Conservation (phyloP, 805 yeast species). For the Candida fluviatilis region DNA sequence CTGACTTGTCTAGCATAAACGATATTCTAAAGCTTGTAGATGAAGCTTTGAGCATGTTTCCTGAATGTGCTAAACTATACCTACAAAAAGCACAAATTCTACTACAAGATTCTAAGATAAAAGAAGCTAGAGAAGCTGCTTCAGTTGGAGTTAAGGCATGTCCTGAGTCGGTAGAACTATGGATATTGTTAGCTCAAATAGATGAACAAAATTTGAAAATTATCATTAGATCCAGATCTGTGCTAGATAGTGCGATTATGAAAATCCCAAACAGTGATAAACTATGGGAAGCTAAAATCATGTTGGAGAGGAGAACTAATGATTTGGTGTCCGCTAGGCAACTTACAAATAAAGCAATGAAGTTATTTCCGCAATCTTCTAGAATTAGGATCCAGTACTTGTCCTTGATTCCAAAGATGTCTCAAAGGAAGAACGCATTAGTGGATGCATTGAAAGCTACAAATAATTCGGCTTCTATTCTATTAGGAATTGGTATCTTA, state of each 20-base stretch:
- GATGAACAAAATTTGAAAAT: constrained; percentile 42
- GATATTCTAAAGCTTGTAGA: constrained; percentile 25
- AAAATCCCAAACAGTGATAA: constrained; percentile 44
- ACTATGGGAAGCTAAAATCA: constrained; percentile 57
- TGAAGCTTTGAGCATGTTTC: constrained; percentile 46
- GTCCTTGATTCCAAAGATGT: constrained; percentile 38
- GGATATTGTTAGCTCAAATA: constrained; percentile 49
- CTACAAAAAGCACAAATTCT: constrained; percentile 62
- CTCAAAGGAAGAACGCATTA: constrained; percentile 54
- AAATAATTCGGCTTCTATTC: constrained; percentile 52
- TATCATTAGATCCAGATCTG: constrained; percentile 61
- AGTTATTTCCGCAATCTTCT: constrained; percentile 54
- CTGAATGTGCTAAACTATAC: constrained; percentile 49
- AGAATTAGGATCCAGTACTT: constrained; percentile 65
- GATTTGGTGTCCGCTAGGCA: constrained; percentile 51
- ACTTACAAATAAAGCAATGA: constrained; percentile 55
- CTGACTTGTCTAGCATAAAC: constrained; percentile 2
- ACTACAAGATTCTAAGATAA: constrained; percentile 22
- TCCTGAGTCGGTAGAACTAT: constrained; percentile 43
- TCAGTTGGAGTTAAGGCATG: constrained; percentile 46
- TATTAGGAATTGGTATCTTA: constrained; percentile 60
- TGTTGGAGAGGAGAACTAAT: constrained; percentile 50
- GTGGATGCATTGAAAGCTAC: constrained; percentile 71
- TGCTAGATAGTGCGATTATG: constrained; percentile 62
- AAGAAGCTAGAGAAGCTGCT: constrained; percentile 45